Conservation (phyloP, 2,329 filamentous ascomycete species). For the Leptographium wingfieldii region DNA sequence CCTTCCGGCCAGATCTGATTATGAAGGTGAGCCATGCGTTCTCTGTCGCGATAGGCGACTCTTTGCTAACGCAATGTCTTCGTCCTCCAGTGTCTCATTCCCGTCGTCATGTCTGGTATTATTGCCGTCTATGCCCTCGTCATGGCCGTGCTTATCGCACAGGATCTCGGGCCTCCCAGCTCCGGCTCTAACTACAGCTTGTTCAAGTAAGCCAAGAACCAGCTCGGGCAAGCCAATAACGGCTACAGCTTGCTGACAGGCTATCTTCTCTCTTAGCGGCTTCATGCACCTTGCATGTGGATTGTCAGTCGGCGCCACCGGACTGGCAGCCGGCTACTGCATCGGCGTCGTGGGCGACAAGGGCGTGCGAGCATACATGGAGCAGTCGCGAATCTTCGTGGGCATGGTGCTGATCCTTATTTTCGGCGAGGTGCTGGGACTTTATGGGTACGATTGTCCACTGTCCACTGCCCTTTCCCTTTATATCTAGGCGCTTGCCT, state of each 20-base stretch:
- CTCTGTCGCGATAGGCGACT: background rate
- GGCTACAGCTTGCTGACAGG: constrained; percentile 9
- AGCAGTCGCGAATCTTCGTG: constrained; percentile 89
- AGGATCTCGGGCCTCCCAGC: constrained; percentile 66
- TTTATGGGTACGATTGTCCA: constrained; percentile 67
- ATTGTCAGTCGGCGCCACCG: constrained; percentile 80
- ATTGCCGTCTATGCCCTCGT: constrained; percentile 97
- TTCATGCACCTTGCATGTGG: constrained; percentile 92
- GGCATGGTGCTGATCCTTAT: constrained; percentile 98
- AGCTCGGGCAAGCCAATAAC: too few species aligned
- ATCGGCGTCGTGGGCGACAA: constrained; percentile 93
- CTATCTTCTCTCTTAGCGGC: constrained; percentile 39
- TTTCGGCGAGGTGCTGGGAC: constrained; percentile 92
- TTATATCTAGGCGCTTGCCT: background rate
- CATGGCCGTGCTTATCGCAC: constrained; percentile 88
- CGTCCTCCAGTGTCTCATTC: constrained; percentile 56
- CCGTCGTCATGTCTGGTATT: constrained; percentile 97
- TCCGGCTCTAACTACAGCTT: constrained; percentile 58
- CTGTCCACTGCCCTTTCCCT: too few species aligned
- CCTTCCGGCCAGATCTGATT: constrained; percentile 74
- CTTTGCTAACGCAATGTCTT: background rate
- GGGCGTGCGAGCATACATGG: constrained; percentile 90
- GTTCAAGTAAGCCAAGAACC: constrained; percentile 51
- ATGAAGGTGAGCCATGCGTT: constrained; percentile 57
- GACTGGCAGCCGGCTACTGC: constrained; percentile 87